Evolutionary conservation across 2,329 filamentous ascomycete genomes (phyloP), one percentile per base, ranked within the genome.

Genomic region (Apiospora phragmitis): DNA sequence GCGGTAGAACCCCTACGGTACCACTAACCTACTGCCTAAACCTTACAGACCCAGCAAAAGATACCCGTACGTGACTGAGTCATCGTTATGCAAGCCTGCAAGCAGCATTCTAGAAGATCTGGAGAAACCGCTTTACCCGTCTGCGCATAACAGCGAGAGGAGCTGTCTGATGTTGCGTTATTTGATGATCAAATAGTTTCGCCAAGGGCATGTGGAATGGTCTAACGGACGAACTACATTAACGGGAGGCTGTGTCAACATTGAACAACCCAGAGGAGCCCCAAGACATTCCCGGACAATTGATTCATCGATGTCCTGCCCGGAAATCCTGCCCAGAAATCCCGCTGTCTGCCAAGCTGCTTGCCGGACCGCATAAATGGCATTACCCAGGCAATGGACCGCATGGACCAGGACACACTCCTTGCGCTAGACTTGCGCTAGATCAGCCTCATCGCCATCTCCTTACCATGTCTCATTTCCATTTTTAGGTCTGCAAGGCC

Each of bases 381-480:
- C 32, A 62, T 62, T 62, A 11, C 51, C 51, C 51, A 59, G 55
- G 32, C 5, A 62, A 38, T 62, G 18, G 55, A 11, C 32, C 55
- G 55, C 55, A 38, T 35, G 55, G 55, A 24, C 55, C 32, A 38
- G 32, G 18, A 38, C 29, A 62, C 32, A 38, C 55, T 24, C 29
- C 55, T 38, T 38, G 55, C 55, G 21, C 55, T 62, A 21, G 55
- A 38, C 55, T 38, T 38, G 55, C 55, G 21, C 55, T 62, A 21
- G 55, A 38, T 38, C 55, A 62, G 55, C 55, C 55, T 55, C 51
- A 24, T 55, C 51, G 32, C 51, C 51, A 55, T 18, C 55, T 38
- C 29, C n/a, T 62, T 62, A 62, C 29, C 32, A 38, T 18, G 55
- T 62, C 55, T 62, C 55, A 62, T 62, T 62, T 62, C 55, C 55